Evolutionary conservation across 2,329 filamentous ascomycete species (phyloP).

Genomic region (Seiridium unicorne): DNA sequence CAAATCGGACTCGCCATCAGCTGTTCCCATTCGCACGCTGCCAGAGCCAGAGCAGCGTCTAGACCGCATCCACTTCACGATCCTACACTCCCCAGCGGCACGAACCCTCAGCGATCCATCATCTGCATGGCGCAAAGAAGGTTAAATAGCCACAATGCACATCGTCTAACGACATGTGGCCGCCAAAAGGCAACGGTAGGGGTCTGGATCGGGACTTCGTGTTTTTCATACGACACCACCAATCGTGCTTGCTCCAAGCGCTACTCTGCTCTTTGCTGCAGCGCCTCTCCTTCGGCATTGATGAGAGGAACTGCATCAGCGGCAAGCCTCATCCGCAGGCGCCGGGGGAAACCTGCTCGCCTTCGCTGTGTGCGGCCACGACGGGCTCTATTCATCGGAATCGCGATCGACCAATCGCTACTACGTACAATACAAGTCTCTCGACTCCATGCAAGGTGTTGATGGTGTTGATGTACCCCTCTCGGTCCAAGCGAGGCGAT

Average conservation of each 20-base stretch:
- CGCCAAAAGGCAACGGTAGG: background rate
- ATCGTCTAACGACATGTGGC: background rate
- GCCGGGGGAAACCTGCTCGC: too few relatives aligned
- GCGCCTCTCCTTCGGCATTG: too few relatives aligned
- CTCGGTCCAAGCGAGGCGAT: too few relatives aligned
- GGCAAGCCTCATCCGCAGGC: too few relatives aligned
- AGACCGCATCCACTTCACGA: conserved; percentile 14
- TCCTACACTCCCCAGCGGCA: conserved; percentile 14
- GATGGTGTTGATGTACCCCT: too few relatives aligned
- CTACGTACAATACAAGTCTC: too few relatives aligned
- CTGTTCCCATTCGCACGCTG: background rate
- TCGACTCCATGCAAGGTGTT: too few relatives aligned
- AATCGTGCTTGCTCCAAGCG: background rate
- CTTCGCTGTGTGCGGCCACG: too few relatives aligned
- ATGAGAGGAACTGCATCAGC: too few relatives aligned
- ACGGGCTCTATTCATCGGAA: too few relatives aligned
- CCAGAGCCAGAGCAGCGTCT: conserved; percentile 17
- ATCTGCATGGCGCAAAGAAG: conserved; percentile 24
- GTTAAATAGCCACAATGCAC: conserved; percentile 15
- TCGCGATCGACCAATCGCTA: too few relatives aligned
- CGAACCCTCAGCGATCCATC: conserved; percentile 15
- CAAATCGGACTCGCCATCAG: background rate
- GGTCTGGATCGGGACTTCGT: background rate
- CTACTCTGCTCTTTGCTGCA: too few relatives aligned
- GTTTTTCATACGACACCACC: background rate